Percentiles rank a stretch among this genome's conserved stretches.
Conservation (phyloP, 441 rosid genomes). For the Mallotus repandus region DNA sequence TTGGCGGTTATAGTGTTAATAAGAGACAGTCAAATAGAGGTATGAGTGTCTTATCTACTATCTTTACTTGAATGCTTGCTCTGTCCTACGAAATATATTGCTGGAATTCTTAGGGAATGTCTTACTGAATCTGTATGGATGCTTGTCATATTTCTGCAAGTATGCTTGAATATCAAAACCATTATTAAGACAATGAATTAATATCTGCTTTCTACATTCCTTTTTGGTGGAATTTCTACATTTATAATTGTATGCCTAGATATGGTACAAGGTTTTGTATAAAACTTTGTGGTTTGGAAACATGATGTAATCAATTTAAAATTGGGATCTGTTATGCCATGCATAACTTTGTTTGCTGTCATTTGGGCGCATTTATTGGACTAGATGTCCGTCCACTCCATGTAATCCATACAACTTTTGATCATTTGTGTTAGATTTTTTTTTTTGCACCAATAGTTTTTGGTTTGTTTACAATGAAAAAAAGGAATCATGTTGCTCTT, state of each 20-base stretch:
- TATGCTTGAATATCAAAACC: conserved; percentile 1
- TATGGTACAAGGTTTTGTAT: too few species aligned
- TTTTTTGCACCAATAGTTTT: background rate
- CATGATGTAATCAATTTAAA: background rate
- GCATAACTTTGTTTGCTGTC: background rate
- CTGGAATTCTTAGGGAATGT: background rate
- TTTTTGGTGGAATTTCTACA: background rate
- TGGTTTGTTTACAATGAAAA: background rate
- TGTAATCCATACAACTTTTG: background rate
- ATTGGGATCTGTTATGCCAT: background rate
- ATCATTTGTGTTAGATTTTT: background rate
- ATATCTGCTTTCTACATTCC: background rate
- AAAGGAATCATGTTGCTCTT: background rate
- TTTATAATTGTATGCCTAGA: background rate
- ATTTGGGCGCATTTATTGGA: background rate
- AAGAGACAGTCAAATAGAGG: conserved; percentile 93
- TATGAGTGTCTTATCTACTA: conserved; percentile 29
- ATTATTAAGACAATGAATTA: background rate
- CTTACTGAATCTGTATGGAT: conserved; percentile 4
- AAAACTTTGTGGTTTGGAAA: background rate
- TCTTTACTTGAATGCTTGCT: conserved; percentile 19
- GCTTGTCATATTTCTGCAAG: background rate
- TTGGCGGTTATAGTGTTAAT: conserved; percentile 81
- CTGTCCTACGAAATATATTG: background rate
- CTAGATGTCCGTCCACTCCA: background rate